Base-by-base conservation (phyloP, 2,329 filamentous ascomycete species). In the Blastomyces silverae region DNA sequence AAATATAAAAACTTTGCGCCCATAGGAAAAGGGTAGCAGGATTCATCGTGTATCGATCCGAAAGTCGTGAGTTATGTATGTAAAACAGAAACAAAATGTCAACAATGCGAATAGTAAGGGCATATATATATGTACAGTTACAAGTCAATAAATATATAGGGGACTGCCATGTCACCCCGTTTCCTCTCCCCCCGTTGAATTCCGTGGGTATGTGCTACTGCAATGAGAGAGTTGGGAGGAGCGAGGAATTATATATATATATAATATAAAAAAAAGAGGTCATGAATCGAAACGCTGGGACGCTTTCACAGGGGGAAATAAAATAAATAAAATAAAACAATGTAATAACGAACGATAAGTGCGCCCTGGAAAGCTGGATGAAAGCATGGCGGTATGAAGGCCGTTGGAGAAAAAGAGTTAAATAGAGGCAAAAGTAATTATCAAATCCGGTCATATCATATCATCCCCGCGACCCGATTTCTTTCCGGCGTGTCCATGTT, bases 381-480 rank as follows among this genome's bases (percentile, higher is more conserved):
- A 56, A 56, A 37, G 25, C 20, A 25, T 34, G 53, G 3, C 7
- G 5, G 5, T 34, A 20, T 17, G 52, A 28, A 31, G 28, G n/a
- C 25, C n/a, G 25, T 13, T 31, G 28, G 52, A 31, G 52, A 55
- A 31, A 28, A 56, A n/a, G 17, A 1, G 52, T 13, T 6, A 2
- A 2, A 31, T 6, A 2, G 31, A 34, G 6, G 52, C 15, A 31
- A 15, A 3, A 8, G 13, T 10, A 20, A 4, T n/a, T 56, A 37
- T 46, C 13, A 46, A 61, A 37, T 37, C 7, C 8, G 10, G 34
- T 61, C 39, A 62, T 62, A 62, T 62, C 61, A 62, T 62, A 62
- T 62, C 61, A 62, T 62, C 13, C 61, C 61, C 22, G 22, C 61
- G 17, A 62, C 17, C 10, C 25, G 48, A 25, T 42, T 39, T 46